Evolutionary conservation across 441 rosid genomes (phyloP), one percentile per base, ranked within the genome.

Genomic region (Raphanus hybrid): DNA sequence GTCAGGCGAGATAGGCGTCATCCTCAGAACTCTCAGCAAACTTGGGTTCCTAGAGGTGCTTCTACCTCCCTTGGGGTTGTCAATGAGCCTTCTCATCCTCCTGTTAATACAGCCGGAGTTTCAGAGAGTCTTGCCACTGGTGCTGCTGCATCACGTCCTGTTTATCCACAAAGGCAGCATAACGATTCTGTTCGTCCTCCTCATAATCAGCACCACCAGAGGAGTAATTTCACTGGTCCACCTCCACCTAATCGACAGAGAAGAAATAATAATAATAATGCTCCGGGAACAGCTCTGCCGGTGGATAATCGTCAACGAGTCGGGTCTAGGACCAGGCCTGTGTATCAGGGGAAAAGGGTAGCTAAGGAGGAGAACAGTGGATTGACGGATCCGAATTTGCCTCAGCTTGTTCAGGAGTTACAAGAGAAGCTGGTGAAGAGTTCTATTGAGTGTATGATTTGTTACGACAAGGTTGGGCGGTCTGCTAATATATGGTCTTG

Each of bases 361-460:
- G 85, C 41, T 66, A 74, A 80, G 75, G 77, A 71, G 59, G 81
- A 74, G 70, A 83, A 23, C 58, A 66, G 26, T 15, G 76, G 20
- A 57, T 4, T 61, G 73, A 82, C 76, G 62, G 91, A 94, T 73
- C 92, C 78, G 1, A 90, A 84, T 83, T 80, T 96, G 83, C 99
- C 99, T 14, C 98, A 87, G 79, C 94, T 96, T 57, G 90, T 90
- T 81, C 99, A 94, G 76, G 98, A 94, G 84, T 75, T 96, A 84
- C 93, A 88, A 84, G 99, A 94, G 68, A 96, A 94, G 82, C 91
- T 96, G 60, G 78, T 76, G 15, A 94, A 89, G 84, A 89, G 92
- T 64, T 70, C 83, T 1, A 85, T 94, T 27, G 98, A 96, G 86
- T 96, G 99, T 82, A 94, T 96, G 99, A 96, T 96, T 75, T 94